Evolutionary conservation across 495 filamentous ascomycete species (phyloP), one percentile per base, ranked within the genome.

Genomic region (Aspergillus campestris): DNA sequence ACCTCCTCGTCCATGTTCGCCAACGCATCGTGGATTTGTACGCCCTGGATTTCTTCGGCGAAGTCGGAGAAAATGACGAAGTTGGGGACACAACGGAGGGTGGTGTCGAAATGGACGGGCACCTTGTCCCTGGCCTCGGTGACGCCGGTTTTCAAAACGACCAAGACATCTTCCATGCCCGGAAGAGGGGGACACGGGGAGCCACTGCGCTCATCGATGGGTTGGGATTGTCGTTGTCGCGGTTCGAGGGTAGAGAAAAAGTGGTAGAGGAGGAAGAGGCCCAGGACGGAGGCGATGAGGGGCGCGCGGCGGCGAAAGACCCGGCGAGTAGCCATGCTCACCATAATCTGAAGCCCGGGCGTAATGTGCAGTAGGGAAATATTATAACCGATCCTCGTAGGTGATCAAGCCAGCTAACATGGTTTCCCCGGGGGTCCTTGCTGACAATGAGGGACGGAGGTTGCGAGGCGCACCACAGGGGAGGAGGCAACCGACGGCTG

Each of bases 1-100:
- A 70, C 59, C 0, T 53, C 47, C n/a, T 45, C 35, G 39, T 63
- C 61, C 51, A 79, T 65, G 31, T 59, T 51, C 13, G 55, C 58
- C 30, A 80, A 59, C 13, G 68, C 72, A 50, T 79, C 75, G 59
- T 75, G 60, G 43, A 78, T 58, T 27, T 59, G 55, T 31, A 72
- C 58, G 13, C 67, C 71, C 32, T 64, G 61, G 44, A 79, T 71
- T 9, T 57, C 56, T 45, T 78, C 71, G 14, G 62, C 66, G 42
- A 71, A 71, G 54, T 80, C 77, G 46, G 74, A 78, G 59, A 74
- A 75, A 52, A 80, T 73, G 34, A 75, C 59, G 52, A 67, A 75
- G 58, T 78, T 61, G 10, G 77, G 71, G 15, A 74, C 60, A 61
- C 74, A 77, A 47, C 61, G 65, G 33, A 78, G 65, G 14, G 72